A percentile compares a stretch with the other conserved stretches of the same genome.
phyloP scores from a whole-genome alignment of 305 asterid genomes.

The Euphrasia arctica region DNA sequence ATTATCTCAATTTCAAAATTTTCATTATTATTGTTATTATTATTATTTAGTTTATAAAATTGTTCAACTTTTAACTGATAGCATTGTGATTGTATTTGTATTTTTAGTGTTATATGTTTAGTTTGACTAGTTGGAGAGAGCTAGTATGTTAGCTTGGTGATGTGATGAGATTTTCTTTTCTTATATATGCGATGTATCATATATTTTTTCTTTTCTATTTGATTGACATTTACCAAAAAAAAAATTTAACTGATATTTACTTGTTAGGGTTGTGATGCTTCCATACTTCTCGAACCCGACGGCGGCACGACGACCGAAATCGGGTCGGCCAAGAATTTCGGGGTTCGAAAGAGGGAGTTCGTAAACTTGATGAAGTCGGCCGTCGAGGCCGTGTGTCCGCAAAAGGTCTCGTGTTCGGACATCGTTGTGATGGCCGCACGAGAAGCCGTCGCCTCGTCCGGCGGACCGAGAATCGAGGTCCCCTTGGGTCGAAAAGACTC shows the following conservation, averaged over 20 bases:
- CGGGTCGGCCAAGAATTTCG: constrained; percentile 34
- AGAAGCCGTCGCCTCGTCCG: constrained; percentile 39
- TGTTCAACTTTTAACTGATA: too few species aligned
- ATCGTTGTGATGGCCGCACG: constrained; percentile 43
- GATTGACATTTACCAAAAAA: too few species aligned
- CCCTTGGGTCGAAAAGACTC: constrained; percentile 50
- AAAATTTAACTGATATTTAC: background rate
- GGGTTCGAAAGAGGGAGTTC: constrained; percentile 37
- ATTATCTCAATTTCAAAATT: too few species aligned
- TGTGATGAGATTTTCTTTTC: too few species aligned
- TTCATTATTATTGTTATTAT: too few species aligned
- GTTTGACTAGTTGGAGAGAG: too few species aligned
- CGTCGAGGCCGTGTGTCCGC: constrained; percentile 42
- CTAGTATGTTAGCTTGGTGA: too few species aligned
- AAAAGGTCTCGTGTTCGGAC: constrained; percentile 48
- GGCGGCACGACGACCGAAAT: constrained; percentile 24
- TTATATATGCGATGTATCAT: too few species aligned
- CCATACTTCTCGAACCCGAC: constrained; percentile 39
- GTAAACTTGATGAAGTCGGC: constrained; percentile 31
- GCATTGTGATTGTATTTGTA: too few species aligned
- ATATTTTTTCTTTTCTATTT: too few species aligned
- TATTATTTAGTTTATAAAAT: too few species aligned
- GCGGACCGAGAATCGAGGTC: constrained; percentile 42
- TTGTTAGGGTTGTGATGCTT: constrained; percentile 50
- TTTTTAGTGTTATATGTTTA: too few species aligned